Base-by-base conservation (phyloP, 805 yeast genomes). In the Metschnikowia anglica region DNA sequence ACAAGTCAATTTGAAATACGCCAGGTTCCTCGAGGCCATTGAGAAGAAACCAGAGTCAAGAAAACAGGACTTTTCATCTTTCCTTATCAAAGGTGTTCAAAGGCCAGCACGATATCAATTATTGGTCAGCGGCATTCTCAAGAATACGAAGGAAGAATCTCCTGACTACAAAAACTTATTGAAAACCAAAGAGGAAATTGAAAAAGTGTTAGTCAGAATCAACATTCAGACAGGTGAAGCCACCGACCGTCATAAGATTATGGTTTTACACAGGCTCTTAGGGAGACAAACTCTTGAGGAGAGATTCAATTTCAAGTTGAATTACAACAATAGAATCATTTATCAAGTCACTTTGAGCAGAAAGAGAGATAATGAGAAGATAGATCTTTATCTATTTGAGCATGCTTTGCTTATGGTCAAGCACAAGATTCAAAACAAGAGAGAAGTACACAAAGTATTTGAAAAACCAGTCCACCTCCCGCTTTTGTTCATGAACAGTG, bases 21-120 rank as follows among this genome's bases (percentile, higher is more conserved):
- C 95, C n/a, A 72, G 93, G 57, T 93, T 93, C 62, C 87, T 91
- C 44, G 96, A 88, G 58, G 97, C 88, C 44, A 85, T 90, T 4
- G 95, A 87, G 55, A 79, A 88, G 56, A 72, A 85, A 51, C 88
- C 88, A 3, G 96, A 87, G 68, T 79, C 88, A 27, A 77, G 96
- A 56, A 87, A 89, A 65, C 80, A 91, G 46, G 97, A 95, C 64
- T 81, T 93, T 41, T 86, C 91, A 19, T 93, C 98, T 0, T 93
- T 89, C 58, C 73, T 93, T 50, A 88, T 96, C 5, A 95, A 91
- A 58, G 97, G 98, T 39, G 90, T 96, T 2, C 89, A 97, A 12
- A 79, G 99, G 61, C 89, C 97, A 24, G 98, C 97, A 8, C 74
- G 98, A 52, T 93, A 93, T 65, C 96, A 95, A 51, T 68, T 93